Percentiles rank a stretch among this genome's conserved stretches.
These are phyloP conservation scores for Metschnikowia gelsemii DNA, from an alignment of 805 yeast genomes.

Conservation along the genomic window DNA sequence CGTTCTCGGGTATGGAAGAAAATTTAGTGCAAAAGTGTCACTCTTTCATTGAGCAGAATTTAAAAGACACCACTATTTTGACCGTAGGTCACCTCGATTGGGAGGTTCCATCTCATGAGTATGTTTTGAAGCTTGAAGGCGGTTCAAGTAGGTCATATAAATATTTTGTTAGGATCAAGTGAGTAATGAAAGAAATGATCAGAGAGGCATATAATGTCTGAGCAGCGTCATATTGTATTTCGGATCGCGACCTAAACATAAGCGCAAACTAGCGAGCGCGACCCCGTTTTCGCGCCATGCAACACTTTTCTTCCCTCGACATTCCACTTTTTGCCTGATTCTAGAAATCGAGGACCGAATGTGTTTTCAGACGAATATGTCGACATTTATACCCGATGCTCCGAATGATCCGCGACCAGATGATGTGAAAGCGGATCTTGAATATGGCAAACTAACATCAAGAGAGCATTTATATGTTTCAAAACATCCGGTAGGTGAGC, in stretches of 20 bases:
- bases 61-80: conserved; percentile 58
- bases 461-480: conserved; percentile 64
- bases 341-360: neutral
- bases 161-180: conserved; percentile 1
- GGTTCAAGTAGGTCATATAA: conserved; percentile 27
- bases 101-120: conserved; percentile 75
- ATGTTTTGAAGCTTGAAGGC: conserved; percentile 33
- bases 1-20: conserved; percentile 80
- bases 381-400: conserved; percentile 37
- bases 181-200: neutral
- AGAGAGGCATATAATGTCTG: neutral
- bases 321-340: neutral
- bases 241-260: no score
- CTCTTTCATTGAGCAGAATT: conserved; percentile 23
- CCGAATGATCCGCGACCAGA: conserved; percentile 35
- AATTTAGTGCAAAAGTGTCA: conserved; percentile 35
- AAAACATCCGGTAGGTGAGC: conserved; percentile 53
- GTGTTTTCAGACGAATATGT: conserved; percentile 11
- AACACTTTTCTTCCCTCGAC: conserved; percentile 4
- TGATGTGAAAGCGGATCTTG: conserved; percentile 49
- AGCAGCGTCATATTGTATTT: no score
- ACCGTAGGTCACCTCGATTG: conserved; percentile 79
- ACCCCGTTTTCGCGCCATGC: conserved; percentile 6
- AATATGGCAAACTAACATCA: conserved; percentile 70
- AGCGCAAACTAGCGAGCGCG: conserved; percentile 2